Base-by-base conservation (phyloP, 306 rosid genomes). In the Echinosophora koreensis region DNA sequence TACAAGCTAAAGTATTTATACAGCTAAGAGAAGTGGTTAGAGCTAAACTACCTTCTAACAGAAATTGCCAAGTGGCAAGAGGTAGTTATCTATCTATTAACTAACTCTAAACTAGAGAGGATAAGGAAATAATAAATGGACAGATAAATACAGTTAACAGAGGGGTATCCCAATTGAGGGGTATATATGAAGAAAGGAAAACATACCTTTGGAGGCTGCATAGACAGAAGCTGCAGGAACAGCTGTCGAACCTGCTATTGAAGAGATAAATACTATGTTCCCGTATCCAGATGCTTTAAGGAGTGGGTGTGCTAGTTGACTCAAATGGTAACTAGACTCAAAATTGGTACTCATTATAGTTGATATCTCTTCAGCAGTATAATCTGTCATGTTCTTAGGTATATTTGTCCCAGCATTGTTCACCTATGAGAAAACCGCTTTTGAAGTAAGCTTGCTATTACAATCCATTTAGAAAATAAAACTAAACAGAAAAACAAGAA, bases 121-220 rank as follows among this genome's bases (percentile, higher is more conserved):
- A n/a, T n/a, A n/a, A n/a, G n/a, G n/a, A n/a, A n/a, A n/a, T n/a
- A n/a, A n/a, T n/a, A n/a, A n/a, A n/a, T n/a, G n/a, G n/a, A n/a
- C n/a, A n/a, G n/a, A n/a, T n/a, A n/a, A n/a, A n/a, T n/a, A n/a
- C n/a, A n/a, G n/a, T n/a, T n/a, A n/a, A n/a, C n/a, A n/a, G 8
- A 38, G 8, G 42, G 8, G 10, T 6, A 42, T 27, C 44, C 10
- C 3, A 8, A 13, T 6, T 8, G 9, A n/a, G 3, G 64, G 5
- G 5, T 3, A 22, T 22, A 22, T 22, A 10, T 17, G 42, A 38
- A 10, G 47, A 50, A 11, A 60, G 28, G 4, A 15, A 41, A 32
- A 22, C 11, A 12, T 69, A 74, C 84, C 84, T 80, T 76, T 75
- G 7, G 84, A 15, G 28, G 87, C 78, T 35, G 82, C 64, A 61